Base-by-base conservation (phyloP, 1,284 basidiomycete genomes). In the Dichomitus squalens region DNA sequence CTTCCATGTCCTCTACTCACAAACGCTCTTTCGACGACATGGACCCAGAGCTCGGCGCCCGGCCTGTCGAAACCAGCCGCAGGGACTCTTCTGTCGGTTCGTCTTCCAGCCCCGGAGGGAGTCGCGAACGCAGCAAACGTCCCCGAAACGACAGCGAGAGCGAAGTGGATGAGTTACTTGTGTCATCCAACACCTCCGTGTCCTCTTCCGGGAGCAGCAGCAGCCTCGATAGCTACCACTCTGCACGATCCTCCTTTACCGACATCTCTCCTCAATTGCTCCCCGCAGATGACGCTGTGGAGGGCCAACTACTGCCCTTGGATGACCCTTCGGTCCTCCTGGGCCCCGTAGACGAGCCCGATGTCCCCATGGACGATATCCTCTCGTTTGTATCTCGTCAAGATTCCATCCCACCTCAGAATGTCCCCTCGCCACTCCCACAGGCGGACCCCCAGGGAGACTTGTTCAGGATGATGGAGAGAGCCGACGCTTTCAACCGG, bases 21-120 rank as follows among this genome's bases (percentile, higher is more conserved):
- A 64, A 64, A 34, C 63, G 63, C 27, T 44, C 59, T 5, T 64
- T 35, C 52, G 63, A 59, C 35, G 58, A 58, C 41, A 54, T 64
- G 11, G 55, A 53, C 25, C 59, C 55, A 12, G 60, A 61, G 6
- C 50, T 29, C 35, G 53, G 47, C n/a, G 4, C 16, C n/a, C 46
- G 18, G 29, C 47, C 33, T 47, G 40, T 40, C 34, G 52, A 25
- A n/a, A 31, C 50, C 35, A 55, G 52, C 48, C 52, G 34, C 39
- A 48, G 48, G 14, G 20, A 47, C 35, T 44, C 56, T 21, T 49
- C 49, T 7, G 2, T 33, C 16, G 31, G 33, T 34, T 50, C 58
- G 18, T 33, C 58, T 20, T 49, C 33, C 12, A 34, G 33, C 8
- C 41, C 53, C 2, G 41, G 43, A 38, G 55, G 35, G 35, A 57